Conservation (phyloP, 2,329 filamentous ascomycete species). For the Aureobasidium sp. region DNA sequence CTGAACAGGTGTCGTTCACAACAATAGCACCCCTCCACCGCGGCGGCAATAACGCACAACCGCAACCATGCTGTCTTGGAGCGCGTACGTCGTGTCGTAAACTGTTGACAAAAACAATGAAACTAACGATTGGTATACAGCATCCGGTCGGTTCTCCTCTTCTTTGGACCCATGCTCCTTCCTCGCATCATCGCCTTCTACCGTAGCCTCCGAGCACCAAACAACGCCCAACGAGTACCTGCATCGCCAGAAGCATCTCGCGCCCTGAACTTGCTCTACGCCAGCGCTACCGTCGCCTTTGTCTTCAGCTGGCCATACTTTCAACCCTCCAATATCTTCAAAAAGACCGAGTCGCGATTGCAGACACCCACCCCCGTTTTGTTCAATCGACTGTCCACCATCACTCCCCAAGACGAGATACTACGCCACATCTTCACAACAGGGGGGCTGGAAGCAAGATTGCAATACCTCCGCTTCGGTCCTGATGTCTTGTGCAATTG, state of each 20-base stretch:
- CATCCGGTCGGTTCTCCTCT: conserved; percentile 38
- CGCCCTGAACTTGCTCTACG: conserved; percentile 54
- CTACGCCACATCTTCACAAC: conserved; percentile 64
- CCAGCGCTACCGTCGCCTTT: conserved; percentile 47
- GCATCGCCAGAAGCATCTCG: conserved; percentile 49
- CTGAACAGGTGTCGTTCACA: not conserved
- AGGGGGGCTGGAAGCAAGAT: conserved; percentile 55
- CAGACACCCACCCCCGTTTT: conserved; percentile 80
- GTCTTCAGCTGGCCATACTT: conserved; percentile 58
- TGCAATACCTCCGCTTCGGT: conserved; percentile 79
- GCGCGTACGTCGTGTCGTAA: conserved; percentile 2
- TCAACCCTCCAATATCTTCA: conserved; percentile 75
- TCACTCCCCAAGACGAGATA: conserved; percentile 54
- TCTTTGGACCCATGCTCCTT: conserved; percentile 64
- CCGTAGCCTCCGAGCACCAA: conserved; percentile 44
- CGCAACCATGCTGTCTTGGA: conserved; percentile 14
- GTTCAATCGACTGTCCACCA: conserved; percentile 62
- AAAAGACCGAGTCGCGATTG: conserved; percentile 68
- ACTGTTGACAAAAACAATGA: not conserved
- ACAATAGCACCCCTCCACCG: not conserved
- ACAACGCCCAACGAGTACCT: conserved; percentile 44
- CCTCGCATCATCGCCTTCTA: conserved; percentile 61
- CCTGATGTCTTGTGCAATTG: conserved; percentile 67
- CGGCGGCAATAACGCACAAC: not conserved
- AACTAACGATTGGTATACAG: not conserved